Evolutionary conservation across 352 stramenopile genomes (phyloP).

Genomic region (Phytophthora brassicae): DNA sequence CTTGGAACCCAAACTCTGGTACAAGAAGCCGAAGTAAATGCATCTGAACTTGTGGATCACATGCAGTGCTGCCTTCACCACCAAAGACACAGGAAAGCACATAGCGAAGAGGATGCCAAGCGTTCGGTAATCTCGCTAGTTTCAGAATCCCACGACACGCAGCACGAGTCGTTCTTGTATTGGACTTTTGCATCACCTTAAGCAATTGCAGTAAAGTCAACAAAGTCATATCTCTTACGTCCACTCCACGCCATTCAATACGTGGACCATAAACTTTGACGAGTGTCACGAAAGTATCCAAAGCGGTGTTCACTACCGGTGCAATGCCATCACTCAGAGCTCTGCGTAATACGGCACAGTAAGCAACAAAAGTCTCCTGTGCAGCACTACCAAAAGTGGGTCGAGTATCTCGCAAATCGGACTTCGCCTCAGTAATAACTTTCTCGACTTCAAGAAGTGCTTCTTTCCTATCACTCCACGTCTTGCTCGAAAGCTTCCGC

Average conservation of each 20-base stretch:
- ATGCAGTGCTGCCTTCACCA: constrained; percentile 45
- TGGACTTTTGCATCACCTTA: constrained; percentile 74
- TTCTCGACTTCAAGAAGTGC: constrained; percentile 78
- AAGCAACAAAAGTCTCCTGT: constrained; percentile 68
- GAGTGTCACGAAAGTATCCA: constrained; percentile 69
- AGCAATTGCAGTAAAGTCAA: constrained; percentile 67
- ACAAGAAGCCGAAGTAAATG: constrained; percentile 75
- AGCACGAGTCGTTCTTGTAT: constrained; percentile 71
- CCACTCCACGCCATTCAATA: constrained; percentile 71
- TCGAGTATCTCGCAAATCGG: constrained; percentile 66
- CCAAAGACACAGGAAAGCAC: constrained; percentile 74
- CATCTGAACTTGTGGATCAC: constrained; percentile 76
- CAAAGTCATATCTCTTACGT: constrained; percentile 63
- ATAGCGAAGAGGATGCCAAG: constrained; percentile 64
- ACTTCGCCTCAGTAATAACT: constrained; percentile 66
- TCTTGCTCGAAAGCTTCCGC: constrained; percentile 82
- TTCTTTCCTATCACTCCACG: constrained; percentile 83
- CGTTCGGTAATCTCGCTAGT: constrained; percentile 62
- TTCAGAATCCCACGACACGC: constrained; percentile 79
- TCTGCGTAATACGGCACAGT: constrained; percentile 62
- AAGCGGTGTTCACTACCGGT: constrained; percentile 70
- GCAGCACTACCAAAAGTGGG: constrained; percentile 57
- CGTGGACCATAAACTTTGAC: constrained; percentile 75
- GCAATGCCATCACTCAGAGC: constrained; percentile 68
- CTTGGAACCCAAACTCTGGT: constrained; percentile 77